Evolutionary conservation across 2,329 filamentous ascomycete species (phyloP).

Genomic region (Fusarium secorum): DNA sequence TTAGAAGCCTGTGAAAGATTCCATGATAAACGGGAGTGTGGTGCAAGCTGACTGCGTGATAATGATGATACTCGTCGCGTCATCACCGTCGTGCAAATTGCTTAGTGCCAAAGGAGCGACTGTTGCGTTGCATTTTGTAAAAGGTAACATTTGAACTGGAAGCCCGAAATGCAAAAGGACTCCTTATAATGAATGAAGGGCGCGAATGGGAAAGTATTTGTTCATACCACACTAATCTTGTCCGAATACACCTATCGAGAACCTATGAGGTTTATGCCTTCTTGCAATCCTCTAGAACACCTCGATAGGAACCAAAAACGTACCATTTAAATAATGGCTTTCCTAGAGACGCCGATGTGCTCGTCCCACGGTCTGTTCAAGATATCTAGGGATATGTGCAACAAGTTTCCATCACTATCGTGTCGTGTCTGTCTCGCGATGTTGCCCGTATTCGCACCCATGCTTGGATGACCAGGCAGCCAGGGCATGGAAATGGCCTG

Average conservation of each 20-base stretch:
- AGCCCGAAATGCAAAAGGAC: background rate
- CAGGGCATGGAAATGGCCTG: slow-evolving; percentile 6
- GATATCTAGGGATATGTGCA: background rate
- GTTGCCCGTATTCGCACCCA: slow-evolving; percentile 35
- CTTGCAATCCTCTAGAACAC: background rate
- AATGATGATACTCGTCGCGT: slow-evolving; percentile 31
- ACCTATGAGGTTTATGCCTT: background rate
- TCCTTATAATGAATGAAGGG: background rate
- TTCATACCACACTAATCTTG: background rate
- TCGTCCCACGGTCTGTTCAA: slow-evolving; percentile 1
- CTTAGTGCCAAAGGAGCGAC: background rate
- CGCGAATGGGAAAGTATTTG: background rate
- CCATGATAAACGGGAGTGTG: slow-evolving; percentile 35
- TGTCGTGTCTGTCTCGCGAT: slow-evolving; percentile 21
- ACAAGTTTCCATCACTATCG: slow-evolving; percentile 3
- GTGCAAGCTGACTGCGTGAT: slow-evolving; percentile 31
- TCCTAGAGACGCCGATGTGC: background rate
- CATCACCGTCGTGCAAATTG: slow-evolving; percentile 16
- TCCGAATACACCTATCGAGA: background rate
- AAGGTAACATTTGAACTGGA: background rate
- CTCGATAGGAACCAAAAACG: background rate
- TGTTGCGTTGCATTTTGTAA: background rate
- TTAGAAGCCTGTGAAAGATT: slow-evolving; percentile 27
- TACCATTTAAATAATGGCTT: background rate
- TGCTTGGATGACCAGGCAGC: slow-evolving; percentile 10